Evolutionary conservation across 2,329 filamentous ascomycete genomes (phyloP), one percentile per base, ranked within the genome.

Genomic region (Colletotrichum orbiculare): DNA sequence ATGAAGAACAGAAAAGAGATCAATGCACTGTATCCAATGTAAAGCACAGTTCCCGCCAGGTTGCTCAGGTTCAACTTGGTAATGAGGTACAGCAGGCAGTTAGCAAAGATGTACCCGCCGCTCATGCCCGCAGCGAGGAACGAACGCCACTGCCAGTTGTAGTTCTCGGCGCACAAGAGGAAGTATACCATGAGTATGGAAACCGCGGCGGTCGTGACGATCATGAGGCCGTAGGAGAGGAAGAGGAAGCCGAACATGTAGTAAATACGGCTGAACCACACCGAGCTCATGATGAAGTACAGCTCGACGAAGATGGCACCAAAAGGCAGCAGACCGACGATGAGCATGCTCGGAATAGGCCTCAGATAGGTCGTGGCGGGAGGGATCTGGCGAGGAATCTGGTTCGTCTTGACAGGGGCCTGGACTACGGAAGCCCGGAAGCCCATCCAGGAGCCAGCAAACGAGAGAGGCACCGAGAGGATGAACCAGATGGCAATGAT

Each of bases 181-280:
- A 98, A 98, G 80, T 99, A 99, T 0, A 97, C 92, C 85, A 98
- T 90, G 15, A 99, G 83, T 8, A 98, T 90, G 1, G 96, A 98
- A 45, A 96, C 95, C 1, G 94, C 91, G 0, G 95, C 95, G 64
- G 91, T 94, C 1, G 96, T 98, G 72, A 97, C 91, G 71, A 98
- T 93, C 94, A 99, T 97, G 54, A 99, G 87, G 10, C 92, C 94
- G 74, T 97, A 99, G 84, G 94, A 97, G 61, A 99, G 86, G 84
- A 99, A 99, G 41, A 99, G 83, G 85, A 99, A 99, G 25, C 96
- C 96, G 73, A 99, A 99, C 96, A 99, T 99, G 86, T 99, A 99
- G 85, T 99, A 99, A 70, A 99, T 96, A 79, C 96, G 93, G 82
- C 91, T 95, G 79, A 96, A 97, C 96, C 96, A 99, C 75, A 99